Percentiles rank a stretch among this genome's conserved stretches.
These are phyloP conservation scores for Yamadazyma atmosphaerica DNA, from an alignment of 1,139 yeast species.

Conservation along the genomic window DNA sequence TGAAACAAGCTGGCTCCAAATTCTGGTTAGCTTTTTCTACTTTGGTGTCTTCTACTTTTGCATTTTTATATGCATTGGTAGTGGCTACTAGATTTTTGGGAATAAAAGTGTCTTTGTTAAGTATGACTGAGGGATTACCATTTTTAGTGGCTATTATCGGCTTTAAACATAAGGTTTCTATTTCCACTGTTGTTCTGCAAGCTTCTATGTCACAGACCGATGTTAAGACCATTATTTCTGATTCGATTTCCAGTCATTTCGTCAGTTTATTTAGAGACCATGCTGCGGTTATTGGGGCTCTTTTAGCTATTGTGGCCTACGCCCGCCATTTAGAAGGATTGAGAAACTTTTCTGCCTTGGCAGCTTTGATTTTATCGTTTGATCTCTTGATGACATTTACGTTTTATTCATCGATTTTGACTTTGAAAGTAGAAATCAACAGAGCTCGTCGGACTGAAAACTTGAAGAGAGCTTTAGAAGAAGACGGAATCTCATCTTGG, in stretches of 20 bases:
- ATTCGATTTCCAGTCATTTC: constrained; percentile 68
- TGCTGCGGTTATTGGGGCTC: constrained; percentile 70
- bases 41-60: constrained; percentile 77
- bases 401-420: constrained; percentile 81
- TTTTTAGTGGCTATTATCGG: constrained; percentile 92
- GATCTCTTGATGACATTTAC: constrained; percentile 80
- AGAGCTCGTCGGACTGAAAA: constrained; percentile 84
- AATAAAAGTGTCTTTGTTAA: constrained; percentile 64
- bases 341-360: constrained; percentile 78
- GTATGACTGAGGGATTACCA: constrained; percentile 90
- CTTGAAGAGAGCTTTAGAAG: constrained; percentile 82
- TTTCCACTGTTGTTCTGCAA: constrained; percentile 64
- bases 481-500: constrained; percentile 81
- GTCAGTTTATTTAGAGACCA: constrained; percentile 79
- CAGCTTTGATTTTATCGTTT: constrained; percentile 69
- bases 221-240: constrained; percentile 47
- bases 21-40: constrained; percentile 90
- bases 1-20: constrained; percentile 79
- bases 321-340: constrained; percentile 76
- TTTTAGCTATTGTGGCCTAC: constrained; percentile 64
- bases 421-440: constrained; percentile 87
- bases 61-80: constrained; percentile 80
- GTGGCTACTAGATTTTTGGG: constrained; percentile 58
- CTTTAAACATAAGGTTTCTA: constrained; percentile 80
- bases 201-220: constrained; percentile 39